Conservation (phyloP, 805 yeast genomes). For the Wickerhamiella spandovensis region DNA sequence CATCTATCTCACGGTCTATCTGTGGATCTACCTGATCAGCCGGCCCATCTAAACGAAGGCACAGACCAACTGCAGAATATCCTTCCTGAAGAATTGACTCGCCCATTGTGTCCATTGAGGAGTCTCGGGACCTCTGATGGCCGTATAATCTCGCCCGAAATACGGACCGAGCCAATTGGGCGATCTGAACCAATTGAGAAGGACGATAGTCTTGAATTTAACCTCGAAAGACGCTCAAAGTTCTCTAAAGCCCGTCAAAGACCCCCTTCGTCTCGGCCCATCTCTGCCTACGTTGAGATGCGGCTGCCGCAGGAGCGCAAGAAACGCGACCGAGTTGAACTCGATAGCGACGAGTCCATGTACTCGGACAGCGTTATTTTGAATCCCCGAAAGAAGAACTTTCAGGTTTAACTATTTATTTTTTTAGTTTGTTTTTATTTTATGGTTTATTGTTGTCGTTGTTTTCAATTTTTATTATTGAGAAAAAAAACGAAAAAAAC, state of each 20-base stretch:
- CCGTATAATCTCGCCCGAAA: too few relatives aligned
- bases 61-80: too few relatives aligned
- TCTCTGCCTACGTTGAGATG: background rate
- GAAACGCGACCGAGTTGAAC: background rate
- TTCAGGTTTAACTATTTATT: background rate
- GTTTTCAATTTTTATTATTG: too few relatives aligned
- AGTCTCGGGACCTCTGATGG: too few relatives aligned
- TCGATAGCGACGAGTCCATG: background rate
- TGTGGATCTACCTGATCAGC: too few relatives aligned
- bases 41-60: too few relatives aligned
- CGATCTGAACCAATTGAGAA: background rate
- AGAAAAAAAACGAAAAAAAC: too few relatives aligned
- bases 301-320: background rate
- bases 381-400: background rate
- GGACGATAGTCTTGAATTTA: background rate
- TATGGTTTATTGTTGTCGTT: too few relatives aligned
- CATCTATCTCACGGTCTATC: too few relatives aligned
- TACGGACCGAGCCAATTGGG: background rate
- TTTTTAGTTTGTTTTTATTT: too few relatives aligned
- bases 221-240: background rate
- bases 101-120: too few relatives aligned
- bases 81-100: too few relatives aligned
- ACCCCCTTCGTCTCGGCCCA: background rate
- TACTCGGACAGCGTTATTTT: background rate
- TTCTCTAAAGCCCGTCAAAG: background rate